phyloP scores from a whole-genome alignment of 2,329 filamentous ascomycete genomes.

The Fulvia fulva region DNA sequence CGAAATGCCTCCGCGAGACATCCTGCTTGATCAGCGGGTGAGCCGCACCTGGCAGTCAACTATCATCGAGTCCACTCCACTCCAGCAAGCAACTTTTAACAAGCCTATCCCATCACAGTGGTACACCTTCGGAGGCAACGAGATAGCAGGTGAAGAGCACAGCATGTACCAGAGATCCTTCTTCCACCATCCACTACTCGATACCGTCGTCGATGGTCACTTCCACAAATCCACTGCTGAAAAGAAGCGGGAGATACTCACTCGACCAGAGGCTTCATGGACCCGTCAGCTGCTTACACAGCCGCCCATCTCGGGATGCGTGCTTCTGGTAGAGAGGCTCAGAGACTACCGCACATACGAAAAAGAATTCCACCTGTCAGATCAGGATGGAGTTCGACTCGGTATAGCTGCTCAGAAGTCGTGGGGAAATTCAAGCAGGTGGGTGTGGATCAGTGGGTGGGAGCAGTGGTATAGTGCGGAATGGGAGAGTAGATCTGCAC shows the following conservation, averaged over 20 bases:
- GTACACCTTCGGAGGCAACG: neutral
- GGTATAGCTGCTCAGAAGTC: too few species aligned
- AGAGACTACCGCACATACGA: too few species aligned
- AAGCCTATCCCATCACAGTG: slow-evolving; percentile 6
- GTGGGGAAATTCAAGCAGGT: too few species aligned
- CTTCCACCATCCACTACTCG: neutral
- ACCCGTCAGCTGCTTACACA: neutral
- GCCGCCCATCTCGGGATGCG: neutral
- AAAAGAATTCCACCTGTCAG: too few species aligned
- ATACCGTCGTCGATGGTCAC: neutral
- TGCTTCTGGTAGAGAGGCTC: too few species aligned
- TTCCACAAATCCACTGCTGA: neutral
- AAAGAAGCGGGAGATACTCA: neutral
- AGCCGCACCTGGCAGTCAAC: neutral
- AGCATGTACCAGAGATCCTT: neutral
- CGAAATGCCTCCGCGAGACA: neutral
- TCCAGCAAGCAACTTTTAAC: slow-evolving; percentile 7
- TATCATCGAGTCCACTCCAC: neutral
- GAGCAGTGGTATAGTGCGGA: too few species aligned
- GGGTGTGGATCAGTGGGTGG: too few species aligned
- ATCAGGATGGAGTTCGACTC: too few species aligned
- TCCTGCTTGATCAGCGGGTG: neutral
- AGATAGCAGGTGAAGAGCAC: too few species aligned
- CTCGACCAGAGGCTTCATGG: neutral
- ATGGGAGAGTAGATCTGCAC: too few species aligned